Evolutionary conservation across 2,329 filamentous ascomycete genomes (phyloP).

Genomic region (Fusarium subtropicale): DNA sequence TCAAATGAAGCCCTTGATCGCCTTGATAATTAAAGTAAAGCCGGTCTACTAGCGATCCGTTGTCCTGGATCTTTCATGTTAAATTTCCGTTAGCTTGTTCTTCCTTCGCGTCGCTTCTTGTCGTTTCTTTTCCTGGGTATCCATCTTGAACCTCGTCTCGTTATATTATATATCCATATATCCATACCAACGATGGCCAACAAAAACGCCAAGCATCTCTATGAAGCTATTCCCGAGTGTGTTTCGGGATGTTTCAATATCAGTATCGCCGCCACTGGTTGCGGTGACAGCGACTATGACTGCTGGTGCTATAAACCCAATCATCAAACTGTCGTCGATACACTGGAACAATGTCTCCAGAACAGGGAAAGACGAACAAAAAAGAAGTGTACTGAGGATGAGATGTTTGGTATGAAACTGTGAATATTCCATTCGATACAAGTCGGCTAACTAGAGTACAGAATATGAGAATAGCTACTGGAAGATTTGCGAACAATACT

Average conservation of each 20-base stretch:
- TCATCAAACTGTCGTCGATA: constrained; percentile 44
- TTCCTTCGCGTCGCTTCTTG: not conserved
- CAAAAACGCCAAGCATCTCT: constrained; percentile 34
- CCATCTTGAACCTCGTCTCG: not conserved
- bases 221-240: constrained; percentile 38
- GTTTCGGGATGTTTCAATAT: constrained; percentile 41
- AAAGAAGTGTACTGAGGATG: constrained; percentile 36
- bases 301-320: constrained; percentile 45
- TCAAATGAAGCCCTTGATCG: constrained; percentile 18
- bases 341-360: constrained; percentile 36
- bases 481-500: constrained; percentile 46
- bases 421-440: fast-evolving
- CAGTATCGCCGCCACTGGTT: constrained; percentile 41
- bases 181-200: constrained; percentile 34
- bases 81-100: not conserved
- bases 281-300: constrained; percentile 38
- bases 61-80: not conserved
- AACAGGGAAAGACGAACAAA: constrained; percentile 34
- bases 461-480: constrained; percentile 47
- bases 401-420: constrained; percentile 38
- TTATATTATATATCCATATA: not conserved
- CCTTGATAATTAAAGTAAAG: constrained; percentile 1
- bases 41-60: not conserved
- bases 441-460: constrained; percentile 9
- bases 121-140: not conserved